Conservation (phyloP, 2,329 filamentous ascomycete genomes). For the Tolypocladium guangdongense region DNA sequence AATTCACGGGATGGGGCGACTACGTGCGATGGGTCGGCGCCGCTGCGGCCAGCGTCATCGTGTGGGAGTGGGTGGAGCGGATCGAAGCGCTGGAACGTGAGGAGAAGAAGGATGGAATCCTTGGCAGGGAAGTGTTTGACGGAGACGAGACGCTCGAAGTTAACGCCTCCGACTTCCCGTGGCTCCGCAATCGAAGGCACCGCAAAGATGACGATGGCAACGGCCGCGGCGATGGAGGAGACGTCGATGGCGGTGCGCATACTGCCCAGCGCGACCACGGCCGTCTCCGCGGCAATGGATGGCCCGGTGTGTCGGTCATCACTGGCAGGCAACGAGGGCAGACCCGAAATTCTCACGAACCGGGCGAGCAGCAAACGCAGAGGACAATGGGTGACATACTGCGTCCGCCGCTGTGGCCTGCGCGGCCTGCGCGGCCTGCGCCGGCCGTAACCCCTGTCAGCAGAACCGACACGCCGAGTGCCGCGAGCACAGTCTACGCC, state of each 20-base stretch:
- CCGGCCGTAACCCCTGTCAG: constrained; percentile 46
- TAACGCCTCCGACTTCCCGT: constrained; percentile 38
- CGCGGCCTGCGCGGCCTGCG: constrained; percentile 44
- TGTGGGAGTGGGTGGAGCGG: constrained; percentile 96
- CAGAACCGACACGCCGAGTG: constrained; percentile 51
- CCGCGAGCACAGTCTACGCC: constrained; percentile 53
- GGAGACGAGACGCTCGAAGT: constrained; percentile 83
- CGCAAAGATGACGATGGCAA: constrained; percentile 19
- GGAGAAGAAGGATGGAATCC: constrained; percentile 85
- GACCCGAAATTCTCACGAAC: constrained; percentile 7
- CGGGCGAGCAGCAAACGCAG: constrained; percentile 14
- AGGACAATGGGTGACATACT: constrained; percentile 24
- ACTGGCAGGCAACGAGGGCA: constrained; percentile 15
- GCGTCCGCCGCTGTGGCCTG: constrained; percentile 42
- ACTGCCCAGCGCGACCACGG: constrained; percentile 1
- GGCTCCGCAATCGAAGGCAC: constrained; percentile 28
- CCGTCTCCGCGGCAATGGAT: constrained; percentile 10
- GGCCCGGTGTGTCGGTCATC: constrained; percentile 16
- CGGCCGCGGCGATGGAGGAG: constrained; percentile 8
- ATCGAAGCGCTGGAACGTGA: constrained; percentile 88
- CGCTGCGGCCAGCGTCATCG: constrained; percentile 87
- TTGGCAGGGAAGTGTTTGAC: constrained; percentile 85
- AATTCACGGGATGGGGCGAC: constrained; percentile 85
- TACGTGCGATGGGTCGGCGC: constrained; percentile 96
- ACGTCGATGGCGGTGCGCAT: constrained; percentile 2